Evolutionary conservation across 2,329 filamentous ascomycete species (phyloP).

Genomic region (Phialophora expanda): DNA sequence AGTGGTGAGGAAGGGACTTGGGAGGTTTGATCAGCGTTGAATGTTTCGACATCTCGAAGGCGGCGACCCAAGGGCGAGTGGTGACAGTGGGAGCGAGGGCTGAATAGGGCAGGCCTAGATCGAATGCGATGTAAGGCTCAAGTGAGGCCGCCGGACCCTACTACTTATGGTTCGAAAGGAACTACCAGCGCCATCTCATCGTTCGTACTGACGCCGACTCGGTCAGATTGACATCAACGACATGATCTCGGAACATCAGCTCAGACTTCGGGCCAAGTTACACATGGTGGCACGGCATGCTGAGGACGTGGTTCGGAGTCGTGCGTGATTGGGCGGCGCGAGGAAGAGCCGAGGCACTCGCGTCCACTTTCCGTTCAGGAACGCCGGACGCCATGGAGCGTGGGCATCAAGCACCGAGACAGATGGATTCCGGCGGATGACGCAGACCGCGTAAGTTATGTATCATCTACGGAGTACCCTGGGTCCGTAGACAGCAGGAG

Average conservation of each 20-base stretch:
- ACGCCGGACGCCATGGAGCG: neutral
- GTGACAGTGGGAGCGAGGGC: neutral
- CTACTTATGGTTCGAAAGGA: too few relatives aligned
- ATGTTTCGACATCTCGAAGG: conserved; percentile 31
- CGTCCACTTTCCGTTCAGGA: neutral
- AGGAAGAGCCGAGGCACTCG: conserved; percentile 2
- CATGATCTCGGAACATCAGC: neutral
- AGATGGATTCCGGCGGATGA: neutral
- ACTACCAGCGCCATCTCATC: neutral
- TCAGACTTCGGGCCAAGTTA: neutral
- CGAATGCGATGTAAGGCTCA: neutral
- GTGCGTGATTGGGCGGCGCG: neutral
- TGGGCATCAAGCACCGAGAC: neutral
- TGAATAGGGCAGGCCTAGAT: neutral
- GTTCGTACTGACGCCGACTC: neutral
- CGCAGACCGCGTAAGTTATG: neutral
- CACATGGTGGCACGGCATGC: neutral
- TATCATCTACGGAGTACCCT: neutral
- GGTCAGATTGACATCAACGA: neutral
- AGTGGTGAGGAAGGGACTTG: conserved; percentile 71
- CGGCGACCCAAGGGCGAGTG: neutral
- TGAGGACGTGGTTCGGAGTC: neutral
- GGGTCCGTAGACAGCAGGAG: neutral
- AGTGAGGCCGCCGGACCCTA: neutral
- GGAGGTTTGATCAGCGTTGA: conserved; percentile 75